Percentiles rank a stretch among this genome's conserved stretches.
Conservation (phyloP, 208 protist species). For the Porcisia deanei region DNA sequence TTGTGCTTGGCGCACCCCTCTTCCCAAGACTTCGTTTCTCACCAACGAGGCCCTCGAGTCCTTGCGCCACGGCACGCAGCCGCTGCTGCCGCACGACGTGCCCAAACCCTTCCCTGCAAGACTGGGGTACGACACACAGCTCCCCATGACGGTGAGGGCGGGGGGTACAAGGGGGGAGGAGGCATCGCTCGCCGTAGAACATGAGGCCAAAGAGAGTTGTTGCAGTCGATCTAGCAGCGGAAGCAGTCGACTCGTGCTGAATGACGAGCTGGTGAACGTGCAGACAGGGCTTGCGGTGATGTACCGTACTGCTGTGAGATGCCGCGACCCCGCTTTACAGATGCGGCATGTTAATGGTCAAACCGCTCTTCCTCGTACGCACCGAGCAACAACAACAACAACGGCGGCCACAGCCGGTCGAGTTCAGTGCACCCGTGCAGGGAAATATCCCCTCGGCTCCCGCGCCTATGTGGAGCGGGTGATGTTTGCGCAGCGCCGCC, state of each 20-base stretch:
- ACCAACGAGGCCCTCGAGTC: slow-evolving; percentile 9
- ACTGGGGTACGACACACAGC: not conserved
- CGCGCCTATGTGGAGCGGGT: slow-evolving; percentile 51
- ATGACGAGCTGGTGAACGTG: slow-evolving; percentile 7
- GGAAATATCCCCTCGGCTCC: slow-evolving; percentile 37
- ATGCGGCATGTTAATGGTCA: not conserved
- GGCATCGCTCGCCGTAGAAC: not conserved
- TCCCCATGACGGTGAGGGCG: not conserved
- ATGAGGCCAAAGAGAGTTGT: not conserved
- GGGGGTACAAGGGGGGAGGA: not conserved
- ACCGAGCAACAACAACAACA: not conserved
- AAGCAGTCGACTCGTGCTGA: slow-evolving; percentile 1
- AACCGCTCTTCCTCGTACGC: too few relatives aligned
- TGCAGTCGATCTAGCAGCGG: not conserved
- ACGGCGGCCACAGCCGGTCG: not conserved
- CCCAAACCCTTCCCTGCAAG: not conserved
- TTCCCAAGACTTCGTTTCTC: not conserved
- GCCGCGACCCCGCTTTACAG: not conserved
- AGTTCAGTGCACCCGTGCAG: slow-evolving; percentile 3
- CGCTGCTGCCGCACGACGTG: not conserved
- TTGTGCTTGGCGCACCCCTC: not conserved
- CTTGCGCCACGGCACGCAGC: slow-evolving; percentile 1
- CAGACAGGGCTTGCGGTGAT: slow-evolving; percentile 2
- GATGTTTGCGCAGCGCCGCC: slow-evolving; percentile 42
- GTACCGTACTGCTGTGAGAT: not conserved